Base-by-base conservation (phyloP, 1,139 yeast genomes). In the Scheffersomyces lignicola region DNA sequence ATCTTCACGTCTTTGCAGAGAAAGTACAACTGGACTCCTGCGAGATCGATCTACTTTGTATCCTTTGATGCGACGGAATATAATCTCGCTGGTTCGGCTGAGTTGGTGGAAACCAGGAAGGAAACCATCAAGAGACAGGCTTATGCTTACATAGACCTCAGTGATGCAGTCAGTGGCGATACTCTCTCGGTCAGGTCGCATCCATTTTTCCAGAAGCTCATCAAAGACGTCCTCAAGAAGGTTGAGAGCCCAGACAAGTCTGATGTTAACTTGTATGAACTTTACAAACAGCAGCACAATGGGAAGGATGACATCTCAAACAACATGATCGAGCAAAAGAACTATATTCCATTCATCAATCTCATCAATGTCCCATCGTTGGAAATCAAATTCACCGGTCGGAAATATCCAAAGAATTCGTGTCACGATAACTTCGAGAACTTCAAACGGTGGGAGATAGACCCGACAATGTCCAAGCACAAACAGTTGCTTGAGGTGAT, bases 51-150 rank as follows among this genome's bases (percentile, higher is more conserved):
- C 7, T 82, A 83, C 49, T 89, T 92, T 60, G 79, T 81, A 0
- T 87, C 96, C 2, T 89, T 88, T 69, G 96, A 90, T 49, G 97
- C 87, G 1, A 69, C 85, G 0, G 81, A 83, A 42, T 89, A 84
- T 51, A 90, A 89, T 51, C 64, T 76, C 48, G 95, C 94, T 0
- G 98, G 98, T 0, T 73, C 89, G 26, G 73, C 94, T 0, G 94
- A 85, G 50, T 81, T 92, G 78, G 73, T 83, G 5, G 88, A 85
- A 48, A 65, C 69, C 26, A 74, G 77, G 41, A 59, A 67, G 16
- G 73, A 74, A 15, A 69, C 68, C 28, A 62, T 88, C 24, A 62
- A 70, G 39, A 69, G 76, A 32, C 82, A 83, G 43, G 86, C 87
- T 0, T 80, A 77, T 47, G 73, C 87, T 0, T 86, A 86, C 48